Evolutionary conservation across 345 rosid genomes (phyloP).

Genomic region (Raphanus sativus): DNA sequence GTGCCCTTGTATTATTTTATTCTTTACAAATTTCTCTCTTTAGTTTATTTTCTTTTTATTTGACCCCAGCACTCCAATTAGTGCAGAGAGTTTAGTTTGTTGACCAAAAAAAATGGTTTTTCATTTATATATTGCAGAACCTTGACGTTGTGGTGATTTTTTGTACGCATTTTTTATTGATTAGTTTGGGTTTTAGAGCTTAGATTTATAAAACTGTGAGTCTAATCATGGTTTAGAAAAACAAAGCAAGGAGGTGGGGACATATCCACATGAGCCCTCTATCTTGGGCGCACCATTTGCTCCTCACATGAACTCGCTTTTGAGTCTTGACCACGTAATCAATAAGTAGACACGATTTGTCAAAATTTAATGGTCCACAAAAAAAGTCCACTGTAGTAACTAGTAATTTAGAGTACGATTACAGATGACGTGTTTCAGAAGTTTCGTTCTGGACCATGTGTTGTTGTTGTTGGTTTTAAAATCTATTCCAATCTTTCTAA

Average conservation of each 20-base stretch:
- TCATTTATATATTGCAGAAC: no score
- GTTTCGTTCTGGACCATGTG: no score
- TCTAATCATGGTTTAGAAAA: background rate
- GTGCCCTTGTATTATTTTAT: background rate
- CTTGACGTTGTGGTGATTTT: no score
- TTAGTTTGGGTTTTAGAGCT: background rate
- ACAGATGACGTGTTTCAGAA: no score
- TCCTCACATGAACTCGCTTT: background rate
- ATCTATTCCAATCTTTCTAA: background rate
- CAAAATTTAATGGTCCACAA: background rate
- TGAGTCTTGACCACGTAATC: background rate
- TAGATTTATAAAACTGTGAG: background rate
- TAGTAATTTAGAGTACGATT: background rate
- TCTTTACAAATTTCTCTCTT: background rate
- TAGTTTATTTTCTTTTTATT: background rate
- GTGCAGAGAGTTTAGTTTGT: no score
- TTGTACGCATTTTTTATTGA: background rate
- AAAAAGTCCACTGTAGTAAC: background rate
- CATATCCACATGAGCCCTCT: background rate
- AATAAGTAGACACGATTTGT: background rate
- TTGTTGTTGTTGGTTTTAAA: no score
- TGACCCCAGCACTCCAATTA: background rate
- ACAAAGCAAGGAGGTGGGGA: no score
- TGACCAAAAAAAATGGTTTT: no score
- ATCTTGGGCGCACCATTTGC: background rate